phyloP scores from a whole-genome alignment of 345 rosid genomes.

The Hirschfeldia incana region DNA sequence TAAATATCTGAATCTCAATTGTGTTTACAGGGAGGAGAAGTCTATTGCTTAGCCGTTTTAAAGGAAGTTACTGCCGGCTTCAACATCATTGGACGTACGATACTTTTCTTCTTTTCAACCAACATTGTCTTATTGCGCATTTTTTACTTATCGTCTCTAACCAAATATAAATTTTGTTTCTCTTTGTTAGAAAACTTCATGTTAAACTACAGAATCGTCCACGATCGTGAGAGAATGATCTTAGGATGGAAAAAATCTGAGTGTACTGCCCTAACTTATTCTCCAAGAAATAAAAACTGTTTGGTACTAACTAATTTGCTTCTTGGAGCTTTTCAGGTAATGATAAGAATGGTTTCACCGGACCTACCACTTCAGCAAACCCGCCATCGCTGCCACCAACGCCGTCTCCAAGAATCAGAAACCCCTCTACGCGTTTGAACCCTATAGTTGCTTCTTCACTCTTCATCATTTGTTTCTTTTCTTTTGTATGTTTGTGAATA shows the following conservation, averaged over 20 bases:
- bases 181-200: slow-evolving; percentile 65
- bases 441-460: background rate
- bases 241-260: slow-evolving; percentile 67
- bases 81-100: slow-evolving; percentile 89
- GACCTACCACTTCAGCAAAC: background rate
- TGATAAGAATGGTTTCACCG: slow-evolving; percentile 18
- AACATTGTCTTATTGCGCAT: background rate
- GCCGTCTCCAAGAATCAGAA: background rate
- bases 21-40: slow-evolving; percentile 41
- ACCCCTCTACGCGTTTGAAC: background rate
- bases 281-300: background rate
- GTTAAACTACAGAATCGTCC: slow-evolving; percentile 65
- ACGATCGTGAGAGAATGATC: slow-evolving; percentile 61
- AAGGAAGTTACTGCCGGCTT: slow-evolving; percentile 51
- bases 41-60: slow-evolving; percentile 71
- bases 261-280: slow-evolving; percentile 48
- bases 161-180: background rate
- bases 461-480: background rate
- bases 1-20: slow-evolving; percentile 15
- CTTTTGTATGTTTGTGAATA: slow-evolving; percentile 1
- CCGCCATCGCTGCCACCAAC: background rate
- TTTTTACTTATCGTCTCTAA: slow-evolving; percentile 6
- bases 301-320: background rate
- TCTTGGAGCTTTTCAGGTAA: slow-evolving; percentile 16
- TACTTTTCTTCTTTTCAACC: background rate